phyloP scores from a whole-genome alignment of 345 rosid genomes.

The Salix viminalis region DNA sequence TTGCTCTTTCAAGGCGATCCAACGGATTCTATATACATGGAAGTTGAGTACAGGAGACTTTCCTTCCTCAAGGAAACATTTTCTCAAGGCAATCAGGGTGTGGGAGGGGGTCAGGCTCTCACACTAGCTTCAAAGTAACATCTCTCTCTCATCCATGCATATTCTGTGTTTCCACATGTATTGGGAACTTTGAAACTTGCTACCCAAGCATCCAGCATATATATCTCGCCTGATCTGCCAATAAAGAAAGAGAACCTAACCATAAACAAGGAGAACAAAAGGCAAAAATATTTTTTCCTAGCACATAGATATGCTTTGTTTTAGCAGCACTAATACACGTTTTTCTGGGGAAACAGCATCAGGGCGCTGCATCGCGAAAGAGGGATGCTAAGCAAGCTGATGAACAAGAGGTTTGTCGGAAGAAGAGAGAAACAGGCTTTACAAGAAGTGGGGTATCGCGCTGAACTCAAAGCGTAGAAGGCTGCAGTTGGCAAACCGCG shows the following conservation, averaged over 20 bases:
- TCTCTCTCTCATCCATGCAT: slow-evolving; percentile 10
- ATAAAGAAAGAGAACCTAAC: background rate
- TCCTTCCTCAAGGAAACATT: slow-evolving; percentile 76
- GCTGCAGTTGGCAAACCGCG: slow-evolving; percentile 59
- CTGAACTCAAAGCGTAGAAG: slow-evolving; percentile 69
- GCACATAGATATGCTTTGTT: background rate
- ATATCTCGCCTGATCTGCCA: background rate
- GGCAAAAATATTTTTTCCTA: background rate
- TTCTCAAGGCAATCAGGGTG: slow-evolving; percentile 54
- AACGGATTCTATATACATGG: slow-evolving; percentile 85
- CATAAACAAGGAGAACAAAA: no score
- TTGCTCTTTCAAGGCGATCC: slow-evolving; percentile 90
- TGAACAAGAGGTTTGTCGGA: slow-evolving; percentile 61
- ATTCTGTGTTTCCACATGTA: background rate
- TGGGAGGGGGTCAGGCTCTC: slow-evolving; percentile 51
- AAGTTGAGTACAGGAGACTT: slow-evolving; percentile 86
- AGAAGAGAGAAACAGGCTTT: slow-evolving; percentile 65
- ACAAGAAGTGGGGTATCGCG: slow-evolving; percentile 67
- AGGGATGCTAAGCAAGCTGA: slow-evolving; percentile 73
- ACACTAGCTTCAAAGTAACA: slow-evolving; percentile 69
- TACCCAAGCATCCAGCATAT: background rate
- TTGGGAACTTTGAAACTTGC: background rate
- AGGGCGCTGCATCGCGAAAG: slow-evolving; percentile 73
- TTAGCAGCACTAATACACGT: background rate
- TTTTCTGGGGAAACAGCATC: slow-evolving; percentile 35